Evolutionary conservation across 495 filamentous ascomycete species (phyloP).

Genomic region (Aspergillus mulundensis): DNA sequence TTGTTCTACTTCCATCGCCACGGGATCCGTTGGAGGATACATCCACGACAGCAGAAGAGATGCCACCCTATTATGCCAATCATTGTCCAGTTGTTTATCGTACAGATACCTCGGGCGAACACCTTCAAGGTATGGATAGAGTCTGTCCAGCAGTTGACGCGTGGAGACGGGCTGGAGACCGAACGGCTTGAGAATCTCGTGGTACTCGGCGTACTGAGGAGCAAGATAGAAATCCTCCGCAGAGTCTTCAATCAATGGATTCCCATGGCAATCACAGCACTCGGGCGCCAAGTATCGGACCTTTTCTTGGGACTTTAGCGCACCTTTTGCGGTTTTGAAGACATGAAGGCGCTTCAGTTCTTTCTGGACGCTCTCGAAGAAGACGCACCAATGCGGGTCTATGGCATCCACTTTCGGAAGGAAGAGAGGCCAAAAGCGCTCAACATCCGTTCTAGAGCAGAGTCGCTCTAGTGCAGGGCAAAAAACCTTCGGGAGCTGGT

Average conservation of each 20-base stretch:
- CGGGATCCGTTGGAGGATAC: neutral
- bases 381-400: neutral
- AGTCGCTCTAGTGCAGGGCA: neutral
- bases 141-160: conserved; percentile 1
- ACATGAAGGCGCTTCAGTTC: conserved; percentile 2
- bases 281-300: conserved; percentile 8
- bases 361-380: neutral
- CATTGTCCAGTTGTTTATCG: neutral
- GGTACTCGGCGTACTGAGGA: conserved; percentile 1
- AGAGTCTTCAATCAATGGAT: conserved; percentile 1
- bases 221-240: conserved; percentile 7
- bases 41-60: conserved; percentile 2
- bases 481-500: neutral
- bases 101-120: neutral
- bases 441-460: neutral
- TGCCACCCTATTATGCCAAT: neutral
- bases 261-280: neutral
- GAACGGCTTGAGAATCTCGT: neutral
- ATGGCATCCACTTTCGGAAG: neutral
- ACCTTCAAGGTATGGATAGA: neutral
- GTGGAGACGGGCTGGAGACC: conserved; percentile 5
- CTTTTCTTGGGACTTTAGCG: neutral
- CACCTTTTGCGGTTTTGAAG: conserved; percentile 6
- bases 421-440: neutral
- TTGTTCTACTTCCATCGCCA: neutral